Evolutionary conservation across 2,329 filamentous ascomycete species (phyloP).

Genomic region (Trichoderma breve): DNA sequence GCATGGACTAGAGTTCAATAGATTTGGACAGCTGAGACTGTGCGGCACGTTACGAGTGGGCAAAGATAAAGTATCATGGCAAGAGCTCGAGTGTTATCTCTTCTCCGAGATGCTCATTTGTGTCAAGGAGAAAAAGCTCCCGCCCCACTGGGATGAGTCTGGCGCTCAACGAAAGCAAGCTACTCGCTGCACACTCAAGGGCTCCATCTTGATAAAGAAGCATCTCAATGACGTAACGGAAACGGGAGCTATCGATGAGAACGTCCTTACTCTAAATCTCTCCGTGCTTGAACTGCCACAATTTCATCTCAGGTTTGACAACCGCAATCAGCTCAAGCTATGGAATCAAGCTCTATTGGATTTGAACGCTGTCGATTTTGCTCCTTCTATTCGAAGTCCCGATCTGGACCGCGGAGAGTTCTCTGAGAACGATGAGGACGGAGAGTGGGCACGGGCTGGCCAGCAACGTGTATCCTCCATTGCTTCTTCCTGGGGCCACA

Average conservation of each 20-base stretch:
- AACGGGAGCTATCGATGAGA: slow-evolving; percentile 67
- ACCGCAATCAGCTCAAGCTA: slow-evolving; percentile 76
- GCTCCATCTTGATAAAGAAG: slow-evolving; percentile 97
- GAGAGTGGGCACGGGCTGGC: slow-evolving; percentile 66
- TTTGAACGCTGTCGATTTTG: slow-evolving; percentile 66
- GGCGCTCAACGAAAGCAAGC: slow-evolving; percentile 56
- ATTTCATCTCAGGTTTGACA: slow-evolving; percentile 89
- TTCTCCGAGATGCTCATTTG: slow-evolving; percentile 99
- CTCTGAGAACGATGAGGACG: slow-evolving; percentile 82
- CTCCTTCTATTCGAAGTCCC: slow-evolving; percentile 61
- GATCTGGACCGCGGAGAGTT: slow-evolving; percentile 76
- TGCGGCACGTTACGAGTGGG: slow-evolving; percentile 90
- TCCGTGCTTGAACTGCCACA: slow-evolving; percentile 90
- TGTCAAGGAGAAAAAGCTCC: slow-evolving; percentile 90
- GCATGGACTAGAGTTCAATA: slow-evolving; percentile 90
- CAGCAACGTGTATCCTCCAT: slow-evolving; percentile 76
- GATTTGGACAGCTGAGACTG: slow-evolving; percentile 87
- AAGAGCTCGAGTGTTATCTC: slow-evolving; percentile 94
- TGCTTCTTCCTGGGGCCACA: slow-evolving; percentile 76
- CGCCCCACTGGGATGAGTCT: slow-evolving; percentile 60
- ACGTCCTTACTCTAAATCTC: slow-evolving; percentile 82
- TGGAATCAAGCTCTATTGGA: slow-evolving; percentile 89
- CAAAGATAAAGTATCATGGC: slow-evolving; percentile 95
- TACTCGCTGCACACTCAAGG: slow-evolving; percentile 85
- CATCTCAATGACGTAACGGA: slow-evolving; percentile 88